A percentile compares a stretch with the other conserved stretches of the same genome.
Conservation (phyloP, 441 rosid genomes). For the Jatropha multifida region DNA sequence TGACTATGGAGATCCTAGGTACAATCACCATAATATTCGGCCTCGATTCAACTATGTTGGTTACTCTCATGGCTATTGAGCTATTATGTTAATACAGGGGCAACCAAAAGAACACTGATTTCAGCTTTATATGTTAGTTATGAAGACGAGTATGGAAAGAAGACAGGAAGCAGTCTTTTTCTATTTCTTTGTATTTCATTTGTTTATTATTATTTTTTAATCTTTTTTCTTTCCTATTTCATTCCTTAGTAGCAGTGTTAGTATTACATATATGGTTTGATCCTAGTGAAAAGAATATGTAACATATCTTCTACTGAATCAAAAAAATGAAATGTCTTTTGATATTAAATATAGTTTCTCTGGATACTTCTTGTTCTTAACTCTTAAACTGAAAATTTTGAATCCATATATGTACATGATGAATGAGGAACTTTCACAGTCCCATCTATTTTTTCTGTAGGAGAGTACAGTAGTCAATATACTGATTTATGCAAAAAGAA, state of each 20-base stretch:
- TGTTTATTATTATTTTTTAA: not conserved
- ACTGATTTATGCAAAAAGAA: not conserved
- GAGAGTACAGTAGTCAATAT: not conserved
- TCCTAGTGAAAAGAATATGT: not conserved
- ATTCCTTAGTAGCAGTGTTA: not conserved
- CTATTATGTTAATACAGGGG: not conserved
- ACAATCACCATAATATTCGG: slow-evolving; percentile 58
- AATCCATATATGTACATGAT: not conserved
- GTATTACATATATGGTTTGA: not conserved
- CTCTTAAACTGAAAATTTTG: too few relatives aligned
- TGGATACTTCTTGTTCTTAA: too few relatives aligned
- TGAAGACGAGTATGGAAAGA: slow-evolving; percentile 8
- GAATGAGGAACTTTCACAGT: not conserved
- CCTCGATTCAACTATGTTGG: slow-evolving; percentile 65
- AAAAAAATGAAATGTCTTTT: not conserved
- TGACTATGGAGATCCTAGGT: slow-evolving; percentile 66
- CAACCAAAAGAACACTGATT: not conserved
- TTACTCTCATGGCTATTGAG: slow-evolving; percentile 42
- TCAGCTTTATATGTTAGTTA: not conserved
- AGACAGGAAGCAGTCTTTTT: slow-evolving; percentile 10
- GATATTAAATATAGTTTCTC: not conserved
- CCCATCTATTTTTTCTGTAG: not conserved
- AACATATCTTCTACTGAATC: not conserved
- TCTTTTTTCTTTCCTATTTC: not conserved
- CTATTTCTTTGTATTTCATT: not conserved